A percentile compares a stretch with the other conserved stretches of the same genome.
phyloP scores from a whole-genome alignment of 2,329 filamentous ascomycete genomes.

The Aspergillus novofumigatus region DNA sequence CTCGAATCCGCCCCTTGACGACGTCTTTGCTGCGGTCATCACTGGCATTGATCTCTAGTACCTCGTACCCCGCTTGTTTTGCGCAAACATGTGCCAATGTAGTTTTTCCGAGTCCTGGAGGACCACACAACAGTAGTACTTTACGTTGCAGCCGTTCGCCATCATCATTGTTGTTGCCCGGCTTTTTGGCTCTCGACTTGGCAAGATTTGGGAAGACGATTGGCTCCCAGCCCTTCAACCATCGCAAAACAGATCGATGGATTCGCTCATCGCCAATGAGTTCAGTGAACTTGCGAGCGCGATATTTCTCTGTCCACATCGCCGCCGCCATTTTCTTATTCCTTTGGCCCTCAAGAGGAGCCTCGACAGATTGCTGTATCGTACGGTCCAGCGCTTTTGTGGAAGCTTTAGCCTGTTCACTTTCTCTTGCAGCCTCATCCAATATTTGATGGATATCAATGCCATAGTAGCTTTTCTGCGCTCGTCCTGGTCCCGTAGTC shows the following conservation, averaged over 20 bases:
- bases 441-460: slow-evolving; percentile 85
- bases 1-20: slow-evolving; percentile 84
- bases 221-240: slow-evolving; percentile 91
- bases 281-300: slow-evolving; percentile 86
- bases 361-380: slow-evolving; percentile 34
- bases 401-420: slow-evolving; percentile 34
- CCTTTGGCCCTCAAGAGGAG: slow-evolving; percentile 14
- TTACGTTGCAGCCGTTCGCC: slow-evolving; percentile 79
- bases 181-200: slow-evolving; percentile 55
- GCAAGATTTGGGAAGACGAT: slow-evolving; percentile 79
- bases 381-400: slow-evolving; percentile 13
- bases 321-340: slow-evolving; percentile 29
- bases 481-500: slow-evolving; percentile 47
- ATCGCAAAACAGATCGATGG: slow-evolving; percentile 82
- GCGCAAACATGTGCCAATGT: slow-evolving; percentile 96
- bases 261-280: slow-evolving; percentile 92
- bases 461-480: slow-evolving; percentile 73
- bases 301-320: slow-evolving; percentile 97
- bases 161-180: slow-evolving; percentile 39
- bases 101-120: slow-evolving; percentile 91
- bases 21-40: slow-evolving; percentile 88
- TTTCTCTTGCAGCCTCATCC: slow-evolving; percentile 63
- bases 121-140: slow-evolving; percentile 83
- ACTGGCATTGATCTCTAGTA: slow-evolving; percentile 95
- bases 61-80: slow-evolving; percentile 89